A percentile compares a stretch with the other conserved stretches of the same genome.
Conservation (phyloP, 1,284 basidiomycete genomes). For the Rhodotorula sp. region DNA sequence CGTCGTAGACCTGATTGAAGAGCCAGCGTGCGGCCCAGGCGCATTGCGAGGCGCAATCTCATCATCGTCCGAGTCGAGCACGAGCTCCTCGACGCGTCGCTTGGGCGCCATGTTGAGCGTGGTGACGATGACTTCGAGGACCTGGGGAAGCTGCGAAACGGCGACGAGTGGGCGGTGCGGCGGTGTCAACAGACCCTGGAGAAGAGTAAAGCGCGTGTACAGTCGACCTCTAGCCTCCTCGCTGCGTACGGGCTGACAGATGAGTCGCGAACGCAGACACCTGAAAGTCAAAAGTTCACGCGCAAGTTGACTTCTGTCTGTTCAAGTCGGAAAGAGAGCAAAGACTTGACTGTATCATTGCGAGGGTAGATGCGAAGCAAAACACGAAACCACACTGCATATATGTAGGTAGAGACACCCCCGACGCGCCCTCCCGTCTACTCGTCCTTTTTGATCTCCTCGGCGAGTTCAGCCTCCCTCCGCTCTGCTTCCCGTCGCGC, state of each 20-base stretch:
- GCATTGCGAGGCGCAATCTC: background rate
- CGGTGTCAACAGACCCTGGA: too few relatives aligned
- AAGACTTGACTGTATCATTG: background rate
- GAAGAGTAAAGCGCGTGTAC: too few relatives aligned
- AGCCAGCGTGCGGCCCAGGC: background rate
- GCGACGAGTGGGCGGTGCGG: background rate
- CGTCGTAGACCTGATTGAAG: background rate
- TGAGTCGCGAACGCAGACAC: too few relatives aligned
- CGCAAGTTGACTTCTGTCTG: too few relatives aligned
- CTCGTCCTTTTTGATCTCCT: constrained; percentile 29
- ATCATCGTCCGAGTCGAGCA: constrained; percentile 20
- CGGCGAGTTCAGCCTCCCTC: constrained; percentile 14
- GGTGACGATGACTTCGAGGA: background rate
- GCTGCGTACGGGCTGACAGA: too few relatives aligned
- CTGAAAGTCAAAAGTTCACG: too few relatives aligned
- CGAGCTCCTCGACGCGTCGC: constrained; percentile 15
- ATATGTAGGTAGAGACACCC: background rate
- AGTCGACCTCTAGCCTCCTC: too few relatives aligned
- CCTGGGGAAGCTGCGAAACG: background rate
- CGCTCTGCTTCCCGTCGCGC: constrained; percentile 19
- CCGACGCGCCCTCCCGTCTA: background rate
- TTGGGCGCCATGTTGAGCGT: constrained; percentile 4
- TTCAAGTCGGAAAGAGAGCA: too few relatives aligned
- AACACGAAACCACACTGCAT: too few relatives aligned
- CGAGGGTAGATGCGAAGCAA: background rate